Conservation (phyloP, 2,329 filamentous ascomycete genomes). For the Aspergillus awamori region DNA sequence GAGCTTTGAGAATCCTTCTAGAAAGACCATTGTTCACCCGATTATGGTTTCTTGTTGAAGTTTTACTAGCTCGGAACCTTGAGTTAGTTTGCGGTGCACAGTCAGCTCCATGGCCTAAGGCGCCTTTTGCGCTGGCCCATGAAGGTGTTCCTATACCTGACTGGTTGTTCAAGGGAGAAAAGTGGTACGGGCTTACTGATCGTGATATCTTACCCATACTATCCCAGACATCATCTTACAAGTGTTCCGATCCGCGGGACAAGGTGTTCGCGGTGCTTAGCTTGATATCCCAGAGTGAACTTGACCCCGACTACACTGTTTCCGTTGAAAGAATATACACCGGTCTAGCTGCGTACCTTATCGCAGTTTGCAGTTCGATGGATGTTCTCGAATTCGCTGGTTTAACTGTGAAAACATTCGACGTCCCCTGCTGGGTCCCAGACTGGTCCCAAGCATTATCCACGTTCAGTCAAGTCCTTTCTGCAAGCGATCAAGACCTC, state of each 20-base stretch:
- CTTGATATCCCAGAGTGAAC: neutral
- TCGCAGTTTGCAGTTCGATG: neutral
- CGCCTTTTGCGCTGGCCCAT: neutral
- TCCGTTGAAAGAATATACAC: neutral
- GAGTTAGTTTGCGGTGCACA: conserved; percentile 1
- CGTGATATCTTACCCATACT: neutral
- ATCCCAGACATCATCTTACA: neutral
- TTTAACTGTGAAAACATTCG: neutral
- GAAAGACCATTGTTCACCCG: conserved; percentile 1
- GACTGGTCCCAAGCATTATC: conserved; percentile 10
- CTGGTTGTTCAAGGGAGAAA: neutral
- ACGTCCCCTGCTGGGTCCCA: conserved; percentile 11
- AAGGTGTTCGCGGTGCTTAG: conserved; percentile 6
- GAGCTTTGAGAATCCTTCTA: neutral
- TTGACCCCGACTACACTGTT: conserved; percentile 5
- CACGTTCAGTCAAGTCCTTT: neutral
- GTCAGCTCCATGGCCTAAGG: conserved; percentile 4
- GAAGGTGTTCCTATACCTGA: neutral
- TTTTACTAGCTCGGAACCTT: neutral
- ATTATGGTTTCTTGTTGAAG: neutral
- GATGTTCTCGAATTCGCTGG: conserved; percentile 4
- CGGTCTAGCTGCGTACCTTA: conserved; percentile 3
- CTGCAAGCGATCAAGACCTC: neutral
- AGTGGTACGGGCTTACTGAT: conserved; percentile 1
- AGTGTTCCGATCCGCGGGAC: conserved; percentile 10